These are phyloP conservation scores for Leccinum proximum DNA, from an alignment of 1,284 basidiomycete species.

Conservation along the genomic window DNA sequence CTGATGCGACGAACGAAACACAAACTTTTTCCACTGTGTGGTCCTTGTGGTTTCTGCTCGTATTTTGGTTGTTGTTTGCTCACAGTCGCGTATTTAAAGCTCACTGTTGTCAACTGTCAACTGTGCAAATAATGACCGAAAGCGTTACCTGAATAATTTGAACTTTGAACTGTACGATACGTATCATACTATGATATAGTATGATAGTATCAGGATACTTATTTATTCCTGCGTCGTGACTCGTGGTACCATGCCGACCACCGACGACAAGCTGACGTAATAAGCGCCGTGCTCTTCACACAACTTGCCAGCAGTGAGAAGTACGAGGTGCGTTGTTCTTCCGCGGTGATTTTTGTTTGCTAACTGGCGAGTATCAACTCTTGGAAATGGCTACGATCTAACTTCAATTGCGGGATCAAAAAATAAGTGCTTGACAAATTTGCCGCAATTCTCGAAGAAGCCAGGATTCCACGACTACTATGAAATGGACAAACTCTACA, in stretches of 20 bases:
- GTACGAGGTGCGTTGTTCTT: too few species aligned
- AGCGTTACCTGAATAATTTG: slow-evolving; percentile 32
- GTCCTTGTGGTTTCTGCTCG: slow-evolving; percentile 34
- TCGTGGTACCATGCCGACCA: too few species aligned
- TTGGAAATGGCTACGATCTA: slow-evolving; percentile 97
- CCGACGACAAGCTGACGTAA: too few species aligned
- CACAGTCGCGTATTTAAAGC: not conserved
- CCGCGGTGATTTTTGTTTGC: too few species aligned
- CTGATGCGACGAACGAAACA: not conserved
- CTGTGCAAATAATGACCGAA: slow-evolving; percentile 33
- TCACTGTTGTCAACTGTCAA: slow-evolving; percentile 13
- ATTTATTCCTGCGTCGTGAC: too few species aligned
- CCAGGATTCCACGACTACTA: slow-evolving; percentile 69
- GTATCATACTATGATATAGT: too few species aligned
- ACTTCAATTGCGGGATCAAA: slow-evolving; percentile 95
- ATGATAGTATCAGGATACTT: too few species aligned
- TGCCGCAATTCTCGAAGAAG: slow-evolving; percentile 82
- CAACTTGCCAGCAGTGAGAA: too few species aligned
- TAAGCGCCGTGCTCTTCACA: too few species aligned
- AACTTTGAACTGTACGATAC: not conserved
- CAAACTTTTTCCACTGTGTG: slow-evolving; percentile 31
- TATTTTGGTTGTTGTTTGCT: not conserved
- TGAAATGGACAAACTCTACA: slow-evolving; percentile 77
- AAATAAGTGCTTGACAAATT: slow-evolving; percentile 85
- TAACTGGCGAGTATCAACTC: slow-evolving; percentile 46